Evolutionary conservation across 129 eudicot species (phyloP), one percentile per base, ranked within the genome.

Genomic region (Lactuca sativa): DNA sequence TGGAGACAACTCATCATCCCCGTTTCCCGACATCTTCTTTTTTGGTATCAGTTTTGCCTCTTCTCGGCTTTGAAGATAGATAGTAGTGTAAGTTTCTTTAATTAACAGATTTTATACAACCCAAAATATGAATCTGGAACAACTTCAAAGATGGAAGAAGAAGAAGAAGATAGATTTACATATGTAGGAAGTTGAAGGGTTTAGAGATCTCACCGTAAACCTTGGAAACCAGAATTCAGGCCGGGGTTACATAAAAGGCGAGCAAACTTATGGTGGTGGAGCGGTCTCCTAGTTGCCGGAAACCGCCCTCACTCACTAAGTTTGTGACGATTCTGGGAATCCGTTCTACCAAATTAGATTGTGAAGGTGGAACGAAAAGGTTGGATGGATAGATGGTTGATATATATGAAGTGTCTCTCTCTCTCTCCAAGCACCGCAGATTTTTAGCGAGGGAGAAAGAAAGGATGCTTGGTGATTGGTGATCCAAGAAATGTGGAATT

Each of bases 301-400:
- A 74, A 80, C 88, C 88, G 88, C 88, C 73, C 85, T 76, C 74
- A 65, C 76, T 67, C 72, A 69, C 44, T 55, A 11, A 56, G 82
- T 40, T 6, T 66, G 71, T 62, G 56, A 68, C 66, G 68, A 56
- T 7, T 70, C 30, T 59, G 55, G 69, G 14, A 43, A 38, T 43
- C 58, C 56, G 49, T 64, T 64, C 18, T 64, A 36, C 59, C 55
- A 48, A 49, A 51, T 71, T 40, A 67, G 74, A 60, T 47, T 75
- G 79, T 66, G 68, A 66, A 66, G 67, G 80, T 67, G 70, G 81
- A 66, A 73, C 67, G 49, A 58, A 33, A 71, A 43, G 31, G 31
- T 51, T 44, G 15, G 32, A 71, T 17, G 62, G 17, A 48, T 69
- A 63, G 10, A 64, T 33, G 44, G 55, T 78, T 34, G 25, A 30